phyloP scores from a whole-genome alignment of 768 basidiomycete genomes.

The Termitomyces eurrhizus region DNA sequence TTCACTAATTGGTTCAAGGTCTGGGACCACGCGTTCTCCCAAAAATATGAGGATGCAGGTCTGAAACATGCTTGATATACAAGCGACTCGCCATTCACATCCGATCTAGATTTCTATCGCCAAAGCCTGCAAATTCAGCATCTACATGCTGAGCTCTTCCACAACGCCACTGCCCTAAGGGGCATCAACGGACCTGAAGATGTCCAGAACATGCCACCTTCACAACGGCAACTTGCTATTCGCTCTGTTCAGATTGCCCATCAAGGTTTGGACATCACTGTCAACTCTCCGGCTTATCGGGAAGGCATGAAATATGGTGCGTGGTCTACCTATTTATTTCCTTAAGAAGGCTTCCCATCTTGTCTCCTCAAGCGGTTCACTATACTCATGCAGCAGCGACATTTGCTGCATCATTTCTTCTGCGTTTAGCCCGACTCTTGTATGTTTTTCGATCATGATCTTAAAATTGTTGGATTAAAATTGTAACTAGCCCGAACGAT shows the following conservation, averaged over 20 bases:
- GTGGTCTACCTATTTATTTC: conserved; percentile 14
- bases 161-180: conserved; percentile 77
- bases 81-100: not conserved
- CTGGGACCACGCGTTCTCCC: conserved; percentile 78
- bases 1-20: conserved; percentile 80
- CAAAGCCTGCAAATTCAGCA: conserved; percentile 87
- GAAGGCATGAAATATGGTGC: conserved; percentile 90
- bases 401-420: conserved; percentile 86
- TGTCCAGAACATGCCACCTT: conserved; percentile 75
- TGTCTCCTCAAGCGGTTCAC: conserved; percentile 60
- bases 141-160: conserved; percentile 80
- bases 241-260: conserved; percentile 81
- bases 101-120: conserved; percentile 69
- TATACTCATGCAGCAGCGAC: conserved; percentile 92
- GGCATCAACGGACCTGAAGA: conserved; percentile 86
- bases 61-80: conserved; percentile 17
- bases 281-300: conserved; percentile 78
- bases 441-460: conserved; percentile 32
- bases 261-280: conserved; percentile 78
- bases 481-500: conserved; percentile 66
- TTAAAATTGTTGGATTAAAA: conserved; percentile 4
- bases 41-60: conserved; percentile 83
- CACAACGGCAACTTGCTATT: conserved; percentile 76
- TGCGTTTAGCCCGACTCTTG: conserved; percentile 86
- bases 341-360: not conserved